A percentile compares a stretch with the other conserved stretches of the same genome.
These are phyloP conservation scores for Thuidium tamariscinum DNA, from an alignment of 225 moss, liverwort and hornwort genomes.

Conservation along the genomic window DNA sequence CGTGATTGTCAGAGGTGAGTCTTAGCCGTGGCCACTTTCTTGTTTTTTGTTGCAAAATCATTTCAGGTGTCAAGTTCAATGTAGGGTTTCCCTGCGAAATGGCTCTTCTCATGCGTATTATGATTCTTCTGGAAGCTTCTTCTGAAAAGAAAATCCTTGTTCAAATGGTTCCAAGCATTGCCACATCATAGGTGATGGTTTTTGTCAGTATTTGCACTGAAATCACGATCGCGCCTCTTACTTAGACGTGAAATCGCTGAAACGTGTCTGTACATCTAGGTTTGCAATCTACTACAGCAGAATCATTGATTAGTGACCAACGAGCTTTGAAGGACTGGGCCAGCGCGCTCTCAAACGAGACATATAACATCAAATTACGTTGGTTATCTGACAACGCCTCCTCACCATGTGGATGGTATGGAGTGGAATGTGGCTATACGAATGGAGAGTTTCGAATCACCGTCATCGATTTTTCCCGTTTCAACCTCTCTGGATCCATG, in stretches of 20 bases:
- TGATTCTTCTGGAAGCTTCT: neutral
- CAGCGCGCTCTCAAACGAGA: neutral
- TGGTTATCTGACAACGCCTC: conserved; percentile 3
- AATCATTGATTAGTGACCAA: neutral
- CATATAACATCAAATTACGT: neutral
- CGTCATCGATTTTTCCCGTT: conserved; percentile 1
- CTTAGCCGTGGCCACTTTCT: neutral
- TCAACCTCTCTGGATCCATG: conserved; percentile 26
- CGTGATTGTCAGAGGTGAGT: conserved; percentile 7
- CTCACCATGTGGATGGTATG: conserved; percentile 16
- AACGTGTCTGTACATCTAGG: neutral
- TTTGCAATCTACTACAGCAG: neutral
- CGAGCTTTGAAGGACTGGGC: conserved; percentile 13
- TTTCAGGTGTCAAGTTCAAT: neutral
- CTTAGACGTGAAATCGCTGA: neutral
- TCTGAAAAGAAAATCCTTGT: neutral
- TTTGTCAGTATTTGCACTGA: neutral
- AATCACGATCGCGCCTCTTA: neutral
- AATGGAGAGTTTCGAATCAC: conserved; percentile 5
- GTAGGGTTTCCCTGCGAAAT: neutral
- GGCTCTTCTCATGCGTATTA: neutral
- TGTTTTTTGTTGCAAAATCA: neutral
- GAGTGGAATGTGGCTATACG: conserved; percentile 19
- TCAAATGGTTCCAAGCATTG: neutral
- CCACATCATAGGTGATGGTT: neutral